Base-by-base conservation (phyloP, 2,329 filamentous ascomycete species). In the Pezicula carpinea region DNA sequence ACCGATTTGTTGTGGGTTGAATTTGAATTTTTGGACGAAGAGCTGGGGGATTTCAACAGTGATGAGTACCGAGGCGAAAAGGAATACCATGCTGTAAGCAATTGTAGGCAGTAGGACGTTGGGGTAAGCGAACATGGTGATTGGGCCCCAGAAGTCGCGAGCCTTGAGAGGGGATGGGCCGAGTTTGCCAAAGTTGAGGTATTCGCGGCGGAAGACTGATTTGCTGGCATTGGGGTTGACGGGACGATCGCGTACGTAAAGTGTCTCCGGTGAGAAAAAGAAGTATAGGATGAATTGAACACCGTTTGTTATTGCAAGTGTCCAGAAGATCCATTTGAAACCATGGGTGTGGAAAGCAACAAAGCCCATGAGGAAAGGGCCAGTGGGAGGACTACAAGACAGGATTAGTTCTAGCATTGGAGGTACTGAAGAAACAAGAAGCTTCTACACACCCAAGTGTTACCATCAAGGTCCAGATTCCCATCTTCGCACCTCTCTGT, bases 1-100 rank as follows among this genome's bases (percentile, higher is more conserved):
- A 0, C 79, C 79, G 11, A 81, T 68, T 48, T 80, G 71, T 60
- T 82, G 70, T 0, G 75, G 57, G 55, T 79, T 75, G 63, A 82
- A 71, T 14, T 68, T 68, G 48, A 80, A 83, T 48, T 75, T 74
- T 19, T 68, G 63, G 5, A 71, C 68, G 51, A 80, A 77, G 1
- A 82, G 66, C 46, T 80, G 76, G 1, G 79, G 79, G 4, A 82
- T 76, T 53, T 82, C 78, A 21, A 83, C 72, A 0, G 76, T 76
- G 42, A 72, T 63, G 50, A 80, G 64, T 13, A 80, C 72, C 35
- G 67, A 72, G 23, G 64, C 68, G 58, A 76, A 81, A 4, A 75
- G 64, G 59, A 82, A 82, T 10, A 80, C 65, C 68, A 82, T 76
- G 6, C 75, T 63, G 57, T 82, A 80, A 3, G 73, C 69, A 14